phyloP scores from a whole-genome alignment of 2,329 filamentous ascomycete species.

The Rhinocladiella similis region DNA sequence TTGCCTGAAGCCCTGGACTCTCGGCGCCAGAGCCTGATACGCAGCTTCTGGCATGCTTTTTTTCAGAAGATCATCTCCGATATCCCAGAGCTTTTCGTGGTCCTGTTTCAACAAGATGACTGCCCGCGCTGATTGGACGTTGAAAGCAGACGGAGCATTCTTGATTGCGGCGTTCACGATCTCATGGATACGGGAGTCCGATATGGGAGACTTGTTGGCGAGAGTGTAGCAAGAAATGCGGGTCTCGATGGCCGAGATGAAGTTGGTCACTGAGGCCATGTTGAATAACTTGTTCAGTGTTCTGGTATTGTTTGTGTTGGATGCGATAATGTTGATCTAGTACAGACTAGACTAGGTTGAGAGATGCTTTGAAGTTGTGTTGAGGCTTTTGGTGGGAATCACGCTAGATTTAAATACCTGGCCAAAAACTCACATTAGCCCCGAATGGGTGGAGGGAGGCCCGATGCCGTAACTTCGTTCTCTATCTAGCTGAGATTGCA shows the following conservation, averaged over 20 bases:
- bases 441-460: no score
- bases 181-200: constrained; percentile 14
- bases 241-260: background rate
- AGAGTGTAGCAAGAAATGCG: constrained; percentile 18
- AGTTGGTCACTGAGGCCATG: background rate
- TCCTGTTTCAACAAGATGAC: constrained; percentile 77
- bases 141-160: constrained; percentile 71
- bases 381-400: no score
- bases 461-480: no score
- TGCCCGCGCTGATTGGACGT: constrained; percentile 78
- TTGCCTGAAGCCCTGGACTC: constrained; percentile 36
- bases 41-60: constrained; percentile 8
- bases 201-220: constrained; percentile 16
- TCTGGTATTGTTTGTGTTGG: background rate
- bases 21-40: constrained; percentile 2
- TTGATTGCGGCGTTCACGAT: constrained; percentile 15
- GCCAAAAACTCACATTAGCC: no score
- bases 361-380: no score
- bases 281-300: background rate
- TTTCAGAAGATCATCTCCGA: constrained; percentile 45
- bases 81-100: constrained; percentile 85
- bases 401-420: no score
- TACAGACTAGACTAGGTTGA: no score
- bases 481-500: no score
- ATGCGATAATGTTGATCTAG: no score